Base-by-base conservation (phyloP, 108 stramenopile genomes). In the Cyclotella atomus region DNA sequence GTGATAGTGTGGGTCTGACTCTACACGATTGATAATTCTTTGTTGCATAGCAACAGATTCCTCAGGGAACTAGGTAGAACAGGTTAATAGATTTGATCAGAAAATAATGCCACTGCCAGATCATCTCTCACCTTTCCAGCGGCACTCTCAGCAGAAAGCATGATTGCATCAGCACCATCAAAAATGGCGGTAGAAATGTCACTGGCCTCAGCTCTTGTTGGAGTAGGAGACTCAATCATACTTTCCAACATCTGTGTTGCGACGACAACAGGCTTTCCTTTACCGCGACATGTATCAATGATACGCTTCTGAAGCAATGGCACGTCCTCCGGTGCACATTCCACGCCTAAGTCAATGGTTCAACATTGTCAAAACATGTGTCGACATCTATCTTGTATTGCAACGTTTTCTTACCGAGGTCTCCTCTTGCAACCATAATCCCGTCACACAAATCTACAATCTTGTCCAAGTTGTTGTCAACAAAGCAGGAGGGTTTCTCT, bases 281-380 rank as follows among this genome's bases (percentile, higher is more conserved):
- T 71, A 25, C 73, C 79, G 14, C 96, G 87, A 68, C 97, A 98
- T 57, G 88, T 89, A 56, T 97, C 91, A 68, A 98, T 95, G 73
- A 98, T 98, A 28, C 82, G 82, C 82, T 98, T 98, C 82, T 99
- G 98, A 27, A 96, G 70, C 56, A 98, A 82, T 45, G 97, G 97
- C 9, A 99, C 98, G 73, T 97, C 96, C 79, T 97, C 95, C 3
- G 97, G 96, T 10, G 89, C 87, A 75, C 87, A 90, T 79, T 98
- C 97, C 29, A 99, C 9, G n/a, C n/a, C 9, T 19, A 49, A 49
- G 9, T 9, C 6, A 41, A 41, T 41, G 38, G 12, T 41, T 9
- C 12, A 6, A 41, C 12, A 41, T 41, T 41, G 38, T 41, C 6
- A 41, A 41, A 6, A 41, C 6, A 12, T 41, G 12, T 41, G 38